Evolutionary conservation across 768 basidiomycete species (phyloP), one percentile per base, ranked within the genome.

Genomic region (Suillus variegatus): DNA sequence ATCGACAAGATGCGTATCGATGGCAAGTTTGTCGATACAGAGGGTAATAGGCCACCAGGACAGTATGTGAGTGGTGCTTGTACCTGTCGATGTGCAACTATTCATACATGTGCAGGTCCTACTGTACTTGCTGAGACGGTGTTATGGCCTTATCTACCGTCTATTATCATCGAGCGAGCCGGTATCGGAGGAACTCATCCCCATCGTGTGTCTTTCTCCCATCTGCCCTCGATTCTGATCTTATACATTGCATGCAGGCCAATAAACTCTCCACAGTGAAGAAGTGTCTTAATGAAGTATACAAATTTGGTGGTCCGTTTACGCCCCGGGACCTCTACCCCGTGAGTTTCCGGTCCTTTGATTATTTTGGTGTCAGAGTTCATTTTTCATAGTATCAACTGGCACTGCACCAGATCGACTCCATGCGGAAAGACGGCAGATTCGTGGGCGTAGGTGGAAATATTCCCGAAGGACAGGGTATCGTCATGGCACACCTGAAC

Each of bases 141-240:
- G 97, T 81, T 96, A 99, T 76, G 97, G 97, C 67, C 85, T 98
- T 61, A 96, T 97, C 70, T 99, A 98, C 77, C 86, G 91, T 36
- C 78, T 99, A 58, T 85, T 99, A 67, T 95, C 95, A 32, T 95
- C 95, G 22, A 94, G 93, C 67, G 97, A 98, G 78, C 97, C 97
- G 0, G 95, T 99, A 3, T 97, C 95, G 0, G 97, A 99, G 77
- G 97, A 99, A 76, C 81, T 99, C 18, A 99, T 98, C 93, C 96
- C 96, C 6, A 86, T 97, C 46, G 96, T 96, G 76, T 63, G 86
- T 74, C 47, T 73, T 67, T 51, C 16, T 65, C 52, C 54, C 18
- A 60, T 13, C 64, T 12, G 28, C 60, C 20, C 63, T 43, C 0
- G 25, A 44, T 61, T 47, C 51, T 18, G 46, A 14, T 32, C 40